These are phyloP conservation scores for Penicillium alfredii DNA, from an alignment of 495 filamentous ascomycete species.

Conservation along the genomic window DNA sequence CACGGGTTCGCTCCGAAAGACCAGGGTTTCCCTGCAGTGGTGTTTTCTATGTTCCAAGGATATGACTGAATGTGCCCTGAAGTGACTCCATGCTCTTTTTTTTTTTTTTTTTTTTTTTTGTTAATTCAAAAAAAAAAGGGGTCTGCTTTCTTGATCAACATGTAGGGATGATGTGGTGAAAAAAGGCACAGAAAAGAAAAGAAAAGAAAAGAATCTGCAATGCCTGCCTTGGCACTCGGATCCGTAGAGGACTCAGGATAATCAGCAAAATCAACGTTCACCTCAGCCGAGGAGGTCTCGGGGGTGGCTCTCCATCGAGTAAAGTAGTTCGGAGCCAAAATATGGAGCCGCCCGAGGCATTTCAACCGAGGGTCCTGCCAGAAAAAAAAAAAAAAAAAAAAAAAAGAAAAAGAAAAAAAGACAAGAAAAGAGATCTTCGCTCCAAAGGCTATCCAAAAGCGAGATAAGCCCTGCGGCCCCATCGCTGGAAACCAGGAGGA, in stretches of 20 bases:
- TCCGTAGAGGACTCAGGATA: not conserved
- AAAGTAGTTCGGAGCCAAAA: not conserved
- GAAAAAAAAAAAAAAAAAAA: conserved; percentile 4
- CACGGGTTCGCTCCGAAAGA: conserved; percentile 1
- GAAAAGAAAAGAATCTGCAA: no score
- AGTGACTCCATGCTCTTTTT: no score
- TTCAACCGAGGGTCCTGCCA: not conserved
- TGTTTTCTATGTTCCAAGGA: not conserved
- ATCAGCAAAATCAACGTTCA: conserved; percentile 7
- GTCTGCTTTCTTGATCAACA: no score
- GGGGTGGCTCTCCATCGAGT: conserved; percentile 12
- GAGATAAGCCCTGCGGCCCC: conserved; percentile 28
- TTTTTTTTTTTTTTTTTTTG: no score
- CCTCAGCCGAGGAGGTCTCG: conserved; percentile 10
- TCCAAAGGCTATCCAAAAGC: conserved; percentile 10
- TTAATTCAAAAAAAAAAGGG: no score
- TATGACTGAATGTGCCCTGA: conserved; percentile 3
- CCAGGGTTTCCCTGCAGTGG: conserved; percentile 5
- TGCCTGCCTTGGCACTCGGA: no score
- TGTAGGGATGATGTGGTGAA: no score
- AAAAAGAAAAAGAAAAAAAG: not conserved
- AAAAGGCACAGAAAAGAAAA: no score
- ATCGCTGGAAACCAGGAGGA: conserved; percentile 19
- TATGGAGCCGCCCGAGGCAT: conserved; percentile 1
- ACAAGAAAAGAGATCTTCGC: conserved; percentile 16